Conservation (phyloP, 441 rosid genomes). For the Syzygium syzygioides region DNA sequence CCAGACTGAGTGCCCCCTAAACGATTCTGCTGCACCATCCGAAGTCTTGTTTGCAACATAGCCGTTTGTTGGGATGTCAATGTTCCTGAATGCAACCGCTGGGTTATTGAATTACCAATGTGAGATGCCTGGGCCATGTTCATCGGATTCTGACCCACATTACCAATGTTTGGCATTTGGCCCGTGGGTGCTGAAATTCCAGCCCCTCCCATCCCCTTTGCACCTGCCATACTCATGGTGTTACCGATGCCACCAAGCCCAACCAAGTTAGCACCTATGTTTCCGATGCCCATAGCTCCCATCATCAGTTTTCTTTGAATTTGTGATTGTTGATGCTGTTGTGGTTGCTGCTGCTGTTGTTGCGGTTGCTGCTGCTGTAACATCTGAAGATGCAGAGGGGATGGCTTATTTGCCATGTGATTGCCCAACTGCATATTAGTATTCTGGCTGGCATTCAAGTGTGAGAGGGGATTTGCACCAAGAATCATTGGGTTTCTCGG, state of each 20-base stretch:
- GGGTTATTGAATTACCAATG: conserved; percentile 46
- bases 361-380: conserved; percentile 54
- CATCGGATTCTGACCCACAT: conserved; percentile 59
- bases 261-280: conserved; percentile 54
- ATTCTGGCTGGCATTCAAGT: conserved; percentile 57
- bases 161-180: conserved; percentile 49
- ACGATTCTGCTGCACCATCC: conserved; percentile 21
- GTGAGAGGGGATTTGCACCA: conserved; percentile 55
- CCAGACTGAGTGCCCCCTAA: conserved; percentile 61
- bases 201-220: conserved; percentile 63
- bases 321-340: conserved; percentile 29
- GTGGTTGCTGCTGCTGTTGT: conserved; percentile 26
- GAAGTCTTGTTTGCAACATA: conserved; percentile 25
- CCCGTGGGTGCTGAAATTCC: conserved; percentile 77
- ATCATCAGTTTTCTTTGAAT: conserved; percentile 69
- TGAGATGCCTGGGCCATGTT: conserved; percentile 50
- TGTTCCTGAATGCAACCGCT: conserved; percentile 55
- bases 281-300: conserved; percentile 67
- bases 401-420: conserved; percentile 66
- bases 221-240: conserved; percentile 60
- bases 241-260: conserved; percentile 62
- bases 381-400: conserved; percentile 68
- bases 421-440: conserved; percentile 68
- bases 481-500: conserved; percentile 71
- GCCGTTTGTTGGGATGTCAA: conserved; percentile 35